These are phyloP conservation scores for Scortechinia acanthostroma DNA, from an alignment of 2,329 filamentous ascomycete species.

Conservation along the genomic window DNA sequence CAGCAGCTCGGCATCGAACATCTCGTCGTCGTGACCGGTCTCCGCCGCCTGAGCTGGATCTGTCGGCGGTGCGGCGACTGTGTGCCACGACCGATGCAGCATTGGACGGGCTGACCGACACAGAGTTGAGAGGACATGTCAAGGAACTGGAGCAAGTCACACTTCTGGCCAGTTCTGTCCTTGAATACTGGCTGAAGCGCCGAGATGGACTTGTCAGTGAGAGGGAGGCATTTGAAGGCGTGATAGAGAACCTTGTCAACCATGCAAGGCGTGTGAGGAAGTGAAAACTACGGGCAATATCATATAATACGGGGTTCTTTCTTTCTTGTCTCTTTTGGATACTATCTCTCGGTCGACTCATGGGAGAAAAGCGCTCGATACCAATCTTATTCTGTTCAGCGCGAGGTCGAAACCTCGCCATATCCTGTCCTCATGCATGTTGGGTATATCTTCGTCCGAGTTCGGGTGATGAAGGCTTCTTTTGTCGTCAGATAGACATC, in stretches of 20 bases:
- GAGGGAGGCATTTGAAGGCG: conserved; percentile 16
- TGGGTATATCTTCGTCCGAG: too few species aligned
- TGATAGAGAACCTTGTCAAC: conserved; percentile 17
- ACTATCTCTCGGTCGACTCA: conserved; percentile 32
- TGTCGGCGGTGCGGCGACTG: conserved; percentile 12
- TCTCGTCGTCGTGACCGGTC: conserved; percentile 11
- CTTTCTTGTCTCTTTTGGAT: too few species aligned
- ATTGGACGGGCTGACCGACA: conserved; percentile 9
- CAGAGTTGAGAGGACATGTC: conserved; percentile 12
- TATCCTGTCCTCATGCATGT: too few species aligned
- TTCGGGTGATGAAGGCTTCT: too few species aligned
- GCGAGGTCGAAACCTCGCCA: too few species aligned
- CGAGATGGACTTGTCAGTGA: conserved; percentile 13
- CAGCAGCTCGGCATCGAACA: conserved; percentile 13
- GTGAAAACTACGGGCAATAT: too few species aligned
- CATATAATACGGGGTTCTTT: too few species aligned
- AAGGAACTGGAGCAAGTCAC: conserved; percentile 12
- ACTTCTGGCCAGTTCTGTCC: conserved; percentile 10
- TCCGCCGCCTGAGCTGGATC: conserved; percentile 10
- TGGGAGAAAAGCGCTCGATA: too few species aligned
- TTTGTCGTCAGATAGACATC: too few species aligned
- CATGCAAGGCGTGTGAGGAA: conserved; percentile 12
- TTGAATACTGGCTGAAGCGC: conserved; percentile 14
- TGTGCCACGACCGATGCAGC: conserved; percentile 13
- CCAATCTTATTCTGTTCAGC: too few species aligned